Base-by-base conservation (phyloP, 345 rosid species). In the Eucalyptus erythrocorys region DNA sequence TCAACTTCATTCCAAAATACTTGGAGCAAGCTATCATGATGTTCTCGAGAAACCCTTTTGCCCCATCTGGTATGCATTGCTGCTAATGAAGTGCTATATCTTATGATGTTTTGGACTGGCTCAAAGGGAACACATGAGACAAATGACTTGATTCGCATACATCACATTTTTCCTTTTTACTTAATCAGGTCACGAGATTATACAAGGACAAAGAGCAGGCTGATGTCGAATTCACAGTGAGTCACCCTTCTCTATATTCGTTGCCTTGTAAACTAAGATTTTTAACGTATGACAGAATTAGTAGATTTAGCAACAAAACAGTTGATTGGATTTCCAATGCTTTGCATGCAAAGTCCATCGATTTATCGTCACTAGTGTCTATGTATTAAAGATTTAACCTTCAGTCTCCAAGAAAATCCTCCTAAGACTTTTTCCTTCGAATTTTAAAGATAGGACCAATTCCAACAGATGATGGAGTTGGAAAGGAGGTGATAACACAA, bases 211-310 rank as follows among this genome's bases (percentile, higher is more conserved):
- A 93, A 94, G 97, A 97, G 89, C 97, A 94, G 45, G 97, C 96
- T 49, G 98, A 97, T 93, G 91, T 97, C 49, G 99, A 97, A 91
- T 97, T 89, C 93, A 95, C 98, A 5, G 98, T 96, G 89, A 96
- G 97, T 88, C 64, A 22, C 88, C 21, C 45, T 68, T 68, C 87
- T 59, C 40, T 13, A 68, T 9, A 84, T 66, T 50, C 37, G 15
- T 14, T 32, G 50, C 59, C 85, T 76, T 24, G 19, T 37, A 55
- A 49, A 47, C 34, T 15, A 8, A 21, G 45, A 19, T 17, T 71
- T 19, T 71, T 19, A 15, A 47, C 32, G 48, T 45, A 40, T 5
- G 50, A 22, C 45, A 19, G 81, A 19, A 71, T 37, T 37, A 8
- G 45, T 37, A 71, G 42, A 37, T 71, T 68, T 37, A 71, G 27